phyloP scores from a whole-genome alignment of 345 rosid genomes.

The Acer negundo region DNA sequence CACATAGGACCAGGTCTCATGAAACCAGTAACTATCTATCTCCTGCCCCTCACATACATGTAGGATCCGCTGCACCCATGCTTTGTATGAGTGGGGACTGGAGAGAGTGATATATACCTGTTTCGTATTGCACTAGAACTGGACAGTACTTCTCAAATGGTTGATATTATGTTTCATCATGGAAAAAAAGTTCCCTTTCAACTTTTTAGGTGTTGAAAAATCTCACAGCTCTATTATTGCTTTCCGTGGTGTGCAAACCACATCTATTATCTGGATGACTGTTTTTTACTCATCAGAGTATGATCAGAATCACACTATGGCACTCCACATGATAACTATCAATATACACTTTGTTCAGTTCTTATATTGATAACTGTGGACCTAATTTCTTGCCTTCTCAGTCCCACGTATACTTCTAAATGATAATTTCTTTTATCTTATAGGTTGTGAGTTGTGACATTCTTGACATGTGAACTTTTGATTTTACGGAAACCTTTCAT shows the following conservation, averaged over 20 bases:
- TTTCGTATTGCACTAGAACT: neutral
- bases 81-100: neutral
- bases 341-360: neutral
- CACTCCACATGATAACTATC: neutral
- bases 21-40: neutral
- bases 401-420: neutral
- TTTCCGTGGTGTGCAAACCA: neutral
- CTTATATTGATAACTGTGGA: neutral
- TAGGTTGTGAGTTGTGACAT: too few relatives aligned
- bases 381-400: neutral
- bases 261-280: neutral
- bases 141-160: neutral
- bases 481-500: conserved; percentile 5
- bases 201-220: neutral
- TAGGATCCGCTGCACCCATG: neutral
- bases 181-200: neutral
- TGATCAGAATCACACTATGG: conserved; percentile 1
- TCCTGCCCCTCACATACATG: neutral
- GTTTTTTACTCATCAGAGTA: neutral
- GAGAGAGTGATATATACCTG: neutral
- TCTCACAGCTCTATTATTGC: neutral
- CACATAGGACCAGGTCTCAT: neutral
- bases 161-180: too few relatives aligned
- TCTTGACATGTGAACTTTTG: neutral
- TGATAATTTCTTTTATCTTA: neutral